Base-by-base conservation (phyloP, 139 green algal species). In the Trebouxia sp. region DNA sequence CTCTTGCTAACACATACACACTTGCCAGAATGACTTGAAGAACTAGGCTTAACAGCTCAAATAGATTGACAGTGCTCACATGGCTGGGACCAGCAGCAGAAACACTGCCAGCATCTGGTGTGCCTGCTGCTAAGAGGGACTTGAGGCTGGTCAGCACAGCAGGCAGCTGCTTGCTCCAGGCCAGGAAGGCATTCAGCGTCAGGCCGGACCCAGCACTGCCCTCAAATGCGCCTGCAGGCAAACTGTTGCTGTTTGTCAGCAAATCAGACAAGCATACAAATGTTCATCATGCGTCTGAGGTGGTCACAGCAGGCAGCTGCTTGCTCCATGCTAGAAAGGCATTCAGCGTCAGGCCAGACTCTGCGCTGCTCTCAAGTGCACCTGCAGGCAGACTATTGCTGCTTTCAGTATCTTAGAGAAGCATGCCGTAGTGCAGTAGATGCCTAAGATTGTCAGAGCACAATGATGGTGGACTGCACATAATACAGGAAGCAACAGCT, bases 91-190 rank as follows among this genome's bases (percentile, higher is more conserved):
- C 6, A 72, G 62, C n/a, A 6, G 32, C 3, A 69, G 75, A 26
- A 51, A 48, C 15, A 32, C 5, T 65, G 39, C 30, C 32, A 8
- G 30, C 35, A 30, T 62, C 48, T 28, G 32, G 6, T 15, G 43
- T 58, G 72, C 75, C 47, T 6, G 56, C 47, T 17, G 47, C 75
- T 32, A 80, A 38, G 48, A 80, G 32, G 35, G 75, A 80, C 20
- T 65, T 62, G 32, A 80, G n/a, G 12, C 50, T 67, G 47, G 28
- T 43, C 30, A 65, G 28, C 30, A 80, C 24, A 45, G 75, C 75
- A 15, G 48, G 75, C 47, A 80, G 28, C 50, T 65, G 75, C 48
- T 80, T 80, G 47, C 50, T 65, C 75, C 75, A 80, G 30, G 20
- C 22, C 30, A 69, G 6, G 32, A 80, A 80, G 48, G 38, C 47